Percentiles rank a stretch among this genome's conserved stretches.
These are phyloP conservation scores for Avicennia marina DNA, from an alignment of 257 asterid genomes.

Conservation along the genomic window DNA sequence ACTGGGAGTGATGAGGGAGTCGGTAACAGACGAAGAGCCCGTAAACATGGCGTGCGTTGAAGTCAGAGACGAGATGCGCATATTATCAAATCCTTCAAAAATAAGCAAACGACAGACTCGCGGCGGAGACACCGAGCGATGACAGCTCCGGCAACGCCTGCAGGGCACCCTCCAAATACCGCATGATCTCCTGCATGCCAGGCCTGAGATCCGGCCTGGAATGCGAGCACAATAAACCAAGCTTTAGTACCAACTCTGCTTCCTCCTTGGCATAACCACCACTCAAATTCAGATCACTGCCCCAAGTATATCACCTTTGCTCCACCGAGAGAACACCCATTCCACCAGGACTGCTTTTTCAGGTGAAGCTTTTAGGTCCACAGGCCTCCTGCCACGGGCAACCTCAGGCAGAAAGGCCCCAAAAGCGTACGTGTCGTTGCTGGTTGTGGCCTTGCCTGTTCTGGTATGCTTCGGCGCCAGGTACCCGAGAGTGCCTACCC, in stretches of 20 bases:
- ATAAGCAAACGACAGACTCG: background rate
- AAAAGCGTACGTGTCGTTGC: constrained; percentile 57
- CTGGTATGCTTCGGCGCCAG: constrained; percentile 64
- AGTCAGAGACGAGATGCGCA: background rate
- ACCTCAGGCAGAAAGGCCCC: constrained; percentile 74
- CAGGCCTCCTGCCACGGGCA: constrained; percentile 59
- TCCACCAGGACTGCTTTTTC: constrained; percentile 43
- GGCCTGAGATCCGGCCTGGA: constrained; percentile 1
- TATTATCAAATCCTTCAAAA: background rate
- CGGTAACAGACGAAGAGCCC: background rate
- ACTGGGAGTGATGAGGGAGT: background rate
- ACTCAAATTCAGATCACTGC: constrained; percentile 38
- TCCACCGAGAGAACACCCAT: constrained; percentile 48
- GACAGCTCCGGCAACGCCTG: background rate
- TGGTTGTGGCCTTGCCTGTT: constrained; percentile 57
- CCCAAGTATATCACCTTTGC: constrained; percentile 34
- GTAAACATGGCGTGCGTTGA: background rate
- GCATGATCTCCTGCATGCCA: background rate
- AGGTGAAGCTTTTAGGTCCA: constrained; percentile 24
- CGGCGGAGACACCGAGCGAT: background rate
- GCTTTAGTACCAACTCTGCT: constrained; percentile 44
- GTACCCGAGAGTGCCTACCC: constrained; percentile 67
- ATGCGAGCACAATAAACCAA: constrained; percentile 48
- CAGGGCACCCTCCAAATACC: background rate
- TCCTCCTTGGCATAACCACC: constrained; percentile 32